Percentiles rank a stretch among this genome's conserved stretches.
phyloP scores from a whole-genome alignment of 169 alveolate species.

The Eimeria necatrix region DNA sequence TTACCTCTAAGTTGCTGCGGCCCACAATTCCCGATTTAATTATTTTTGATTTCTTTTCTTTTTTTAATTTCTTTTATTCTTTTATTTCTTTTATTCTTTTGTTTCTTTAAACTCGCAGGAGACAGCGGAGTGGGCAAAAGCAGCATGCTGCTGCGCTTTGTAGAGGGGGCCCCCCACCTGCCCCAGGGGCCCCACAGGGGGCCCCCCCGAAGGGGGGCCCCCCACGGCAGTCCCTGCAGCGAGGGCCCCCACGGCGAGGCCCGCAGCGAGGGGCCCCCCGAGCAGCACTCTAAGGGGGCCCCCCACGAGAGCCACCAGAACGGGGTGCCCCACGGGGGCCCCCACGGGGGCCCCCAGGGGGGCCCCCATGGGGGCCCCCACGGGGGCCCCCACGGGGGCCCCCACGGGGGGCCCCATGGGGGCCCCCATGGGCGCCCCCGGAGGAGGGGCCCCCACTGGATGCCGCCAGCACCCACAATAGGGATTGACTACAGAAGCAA shows the following conservation, averaged over 20 bases:
- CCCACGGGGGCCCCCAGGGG: no score
- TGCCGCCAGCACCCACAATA: constrained; percentile 80
- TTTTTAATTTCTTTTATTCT: no score
- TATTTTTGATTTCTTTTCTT: no score
- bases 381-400: neutral
- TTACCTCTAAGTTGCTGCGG: no score
- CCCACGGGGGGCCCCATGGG: neutral
- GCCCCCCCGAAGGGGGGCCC: neutral
- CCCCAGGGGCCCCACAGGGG: neutral
- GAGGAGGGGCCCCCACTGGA: neutral
- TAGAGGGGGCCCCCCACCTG: neutral
- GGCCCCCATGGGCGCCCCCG: neutral
- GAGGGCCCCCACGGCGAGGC: neutral
- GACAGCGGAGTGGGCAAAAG: constrained; percentile 70
- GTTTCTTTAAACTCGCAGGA: neutral
- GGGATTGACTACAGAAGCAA: constrained; percentile 91
- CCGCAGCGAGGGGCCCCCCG: neutral
- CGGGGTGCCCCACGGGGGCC: no score
- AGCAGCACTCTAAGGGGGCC: neutral
- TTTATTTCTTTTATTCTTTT: neutral
- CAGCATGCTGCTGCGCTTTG: constrained; percentile 66
- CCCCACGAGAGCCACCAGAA: neutral
- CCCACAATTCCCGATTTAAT: no score
- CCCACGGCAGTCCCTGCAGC: no score
- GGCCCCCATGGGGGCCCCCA: neutral